Conservation (phyloP, 805 yeast genomes). For the Lipomyces kockii region DNA sequence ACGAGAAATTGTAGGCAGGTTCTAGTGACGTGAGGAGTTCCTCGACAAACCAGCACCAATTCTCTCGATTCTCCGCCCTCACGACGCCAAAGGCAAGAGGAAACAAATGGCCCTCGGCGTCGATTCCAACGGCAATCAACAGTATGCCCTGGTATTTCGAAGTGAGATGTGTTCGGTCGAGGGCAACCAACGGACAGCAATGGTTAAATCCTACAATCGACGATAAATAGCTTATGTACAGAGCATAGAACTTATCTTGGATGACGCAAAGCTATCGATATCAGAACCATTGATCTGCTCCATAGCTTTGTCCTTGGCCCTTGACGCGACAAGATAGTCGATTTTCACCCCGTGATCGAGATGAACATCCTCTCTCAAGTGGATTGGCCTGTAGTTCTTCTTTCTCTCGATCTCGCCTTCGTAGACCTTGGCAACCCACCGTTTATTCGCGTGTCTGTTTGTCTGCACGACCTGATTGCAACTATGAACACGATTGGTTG, state of each 20-base stretch:
- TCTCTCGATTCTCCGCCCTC: neutral
- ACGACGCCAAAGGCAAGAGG: slow-evolving; percentile 3
- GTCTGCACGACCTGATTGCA: neutral
- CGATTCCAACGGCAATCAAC: too few relatives aligned
- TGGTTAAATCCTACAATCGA: too few relatives aligned
- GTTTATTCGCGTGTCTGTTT: neutral
- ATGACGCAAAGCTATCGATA: too few relatives aligned
- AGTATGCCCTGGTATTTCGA: too few relatives aligned
- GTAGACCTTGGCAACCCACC: neutral
- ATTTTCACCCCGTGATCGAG: slow-evolving; percentile 1
- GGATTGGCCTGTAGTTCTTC: neutral
- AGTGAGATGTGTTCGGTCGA: too few relatives aligned
- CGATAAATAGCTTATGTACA: too few relatives aligned
- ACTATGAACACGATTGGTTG: neutral
- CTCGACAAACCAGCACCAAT: neutral
- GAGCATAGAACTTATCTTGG: too few relatives aligned
- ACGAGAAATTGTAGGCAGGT: neutral
- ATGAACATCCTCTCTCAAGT: neutral
- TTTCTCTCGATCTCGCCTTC: neutral
- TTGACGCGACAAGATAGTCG: neutral
- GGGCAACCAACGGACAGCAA: too few relatives aligned
- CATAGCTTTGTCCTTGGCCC: slow-evolving; percentile 2
- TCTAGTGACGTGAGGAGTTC: neutral
- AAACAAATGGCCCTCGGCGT: neutral
- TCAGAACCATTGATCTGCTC: too few relatives aligned